Percentiles rank a stretch among this genome's conserved stretches.
These are phyloP conservation scores for Thalassiosira livingstoniorum DNA, from an alignment of 352 stramenopile genomes.

Conservation along the genomic window DNA sequence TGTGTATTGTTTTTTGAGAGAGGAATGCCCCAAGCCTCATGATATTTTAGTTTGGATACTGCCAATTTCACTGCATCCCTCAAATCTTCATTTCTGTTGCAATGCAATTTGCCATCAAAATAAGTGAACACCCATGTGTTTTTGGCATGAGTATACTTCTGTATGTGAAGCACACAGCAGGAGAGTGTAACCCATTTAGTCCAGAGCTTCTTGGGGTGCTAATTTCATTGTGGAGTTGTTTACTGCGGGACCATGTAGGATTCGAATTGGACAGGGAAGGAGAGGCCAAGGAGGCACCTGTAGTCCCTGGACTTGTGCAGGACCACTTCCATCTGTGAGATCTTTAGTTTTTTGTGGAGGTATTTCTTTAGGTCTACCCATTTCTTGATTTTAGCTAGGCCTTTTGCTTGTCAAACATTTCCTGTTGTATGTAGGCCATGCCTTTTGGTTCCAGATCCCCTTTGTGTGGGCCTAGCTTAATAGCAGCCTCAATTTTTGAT, in stretches of 20 bases:
- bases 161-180: background rate
- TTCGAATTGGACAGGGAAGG: constrained; percentile 4
- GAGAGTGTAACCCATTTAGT: constrained; percentile 26
- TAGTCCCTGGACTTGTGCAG: constrained; percentile 38
- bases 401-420: constrained; percentile 2
- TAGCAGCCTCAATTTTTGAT: constrained; percentile 16
- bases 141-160: background rate
- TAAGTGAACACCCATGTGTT: background rate
- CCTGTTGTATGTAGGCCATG: background rate
- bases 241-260: background rate
- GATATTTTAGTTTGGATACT: background rate
- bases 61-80: background rate
- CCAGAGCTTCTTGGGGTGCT: constrained; percentile 20
- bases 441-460: constrained; percentile 11
- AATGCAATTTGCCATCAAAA: background rate
- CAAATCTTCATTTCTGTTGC: background rate
- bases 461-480: background rate
- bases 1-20: background rate
- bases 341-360: constrained; percentile 27
- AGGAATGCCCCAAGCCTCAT: background rate
- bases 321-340: constrained; percentile 44
- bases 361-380: constrained; percentile 21
- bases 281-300: constrained; percentile 28
- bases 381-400: background rate
- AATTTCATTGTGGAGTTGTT: constrained; percentile 13